Percentiles rank a stretch among this genome's conserved stretches.
These are phyloP conservation scores for Ceratocystis diversiconidia DNA, from an alignment of 2,329 filamentous ascomycete species.

Conservation along the genomic window DNA sequence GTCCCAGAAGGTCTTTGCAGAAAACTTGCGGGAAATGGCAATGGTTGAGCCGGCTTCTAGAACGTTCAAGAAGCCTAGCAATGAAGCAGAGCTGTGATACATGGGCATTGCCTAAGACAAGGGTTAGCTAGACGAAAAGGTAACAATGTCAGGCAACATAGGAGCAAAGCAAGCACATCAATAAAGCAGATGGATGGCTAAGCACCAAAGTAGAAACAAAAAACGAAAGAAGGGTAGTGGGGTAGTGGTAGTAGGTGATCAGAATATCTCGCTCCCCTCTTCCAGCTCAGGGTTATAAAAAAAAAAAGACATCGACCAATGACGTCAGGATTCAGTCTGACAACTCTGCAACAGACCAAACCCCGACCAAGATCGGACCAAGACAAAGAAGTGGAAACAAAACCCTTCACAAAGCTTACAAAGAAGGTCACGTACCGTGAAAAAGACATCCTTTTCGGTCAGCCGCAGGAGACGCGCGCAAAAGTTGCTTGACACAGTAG, in stretches of 20 bases:
- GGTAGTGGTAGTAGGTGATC: background rate
- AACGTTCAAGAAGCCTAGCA: conserved; percentile 53
- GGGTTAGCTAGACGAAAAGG: background rate
- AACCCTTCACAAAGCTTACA: background rate
- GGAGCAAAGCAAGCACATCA: no score
- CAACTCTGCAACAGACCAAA: conserved; percentile 3
- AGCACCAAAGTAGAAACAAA: background rate
- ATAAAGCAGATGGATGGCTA: no score
- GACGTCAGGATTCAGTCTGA: background rate
- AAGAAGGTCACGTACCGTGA: conserved; percentile 42
- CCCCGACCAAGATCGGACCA: background rate
- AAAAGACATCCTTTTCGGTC: conserved; percentile 52
- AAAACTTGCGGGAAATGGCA: conserved; percentile 64
- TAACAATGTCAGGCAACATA: background rate
- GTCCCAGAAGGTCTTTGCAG: conserved; percentile 60
- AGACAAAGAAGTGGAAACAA: background rate
- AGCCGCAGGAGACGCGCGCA: conserved; percentile 42
- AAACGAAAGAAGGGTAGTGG: conserved; percentile 5
- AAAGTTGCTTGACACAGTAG: conserved; percentile 39
- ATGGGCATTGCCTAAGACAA: conserved; percentile 61
- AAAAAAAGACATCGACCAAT: background rate
- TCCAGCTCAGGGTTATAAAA: background rate
- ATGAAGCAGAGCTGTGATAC: conserved; percentile 66
- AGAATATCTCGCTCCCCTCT: background rate
- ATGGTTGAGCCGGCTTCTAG: conserved; percentile 50